These are phyloP conservation scores for Pseudognaphalium luteoalbum DNA, from an alignment of 129 eudicot genomes.

Conservation along the genomic window DNA sequence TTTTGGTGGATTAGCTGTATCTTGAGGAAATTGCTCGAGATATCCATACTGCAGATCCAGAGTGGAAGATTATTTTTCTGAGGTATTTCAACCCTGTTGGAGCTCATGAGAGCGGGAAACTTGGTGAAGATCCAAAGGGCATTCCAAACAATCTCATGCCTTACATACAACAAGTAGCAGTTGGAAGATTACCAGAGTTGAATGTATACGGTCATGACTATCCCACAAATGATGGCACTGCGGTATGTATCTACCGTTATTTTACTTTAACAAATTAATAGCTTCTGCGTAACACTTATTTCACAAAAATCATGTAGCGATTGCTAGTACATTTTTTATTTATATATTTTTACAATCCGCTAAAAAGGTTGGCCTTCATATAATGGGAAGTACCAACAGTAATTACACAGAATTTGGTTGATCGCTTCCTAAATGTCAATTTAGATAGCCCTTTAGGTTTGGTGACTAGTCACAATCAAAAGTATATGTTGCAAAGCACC, in stretches of 20 bases:
- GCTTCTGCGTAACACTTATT: background rate
- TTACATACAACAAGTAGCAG: conserved; percentile 93
- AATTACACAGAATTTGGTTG: background rate
- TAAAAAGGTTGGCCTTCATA: background rate
- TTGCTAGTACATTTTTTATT: background rate
- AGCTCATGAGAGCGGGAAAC: conserved; percentile 91
- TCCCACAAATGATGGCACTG: conserved; percentile 88
- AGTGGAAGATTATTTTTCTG: conserved; percentile 78
- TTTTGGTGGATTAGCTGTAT: conserved; percentile 50
- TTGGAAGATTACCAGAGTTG: conserved; percentile 87
- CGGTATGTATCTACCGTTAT: conserved; percentile 49
- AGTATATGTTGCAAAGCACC: background rate
- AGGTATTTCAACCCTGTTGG: conserved; percentile 97
- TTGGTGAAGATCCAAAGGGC: conserved; percentile 98
- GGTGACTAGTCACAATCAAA: background rate
- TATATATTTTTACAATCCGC: background rate
- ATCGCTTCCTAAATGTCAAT: background rate
- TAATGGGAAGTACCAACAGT: background rate
- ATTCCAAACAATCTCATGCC: conserved; percentile 99
- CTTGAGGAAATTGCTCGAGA: conserved; percentile 95
- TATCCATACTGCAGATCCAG: conserved; percentile 64
- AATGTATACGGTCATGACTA: conserved; percentile 96
- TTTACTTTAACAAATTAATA: background rate
- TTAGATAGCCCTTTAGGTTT: background rate
- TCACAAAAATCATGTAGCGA: background rate